phyloP scores from a whole-genome alignment of 208 protist genomes.

The Acanthamoeba royreba region DNA sequence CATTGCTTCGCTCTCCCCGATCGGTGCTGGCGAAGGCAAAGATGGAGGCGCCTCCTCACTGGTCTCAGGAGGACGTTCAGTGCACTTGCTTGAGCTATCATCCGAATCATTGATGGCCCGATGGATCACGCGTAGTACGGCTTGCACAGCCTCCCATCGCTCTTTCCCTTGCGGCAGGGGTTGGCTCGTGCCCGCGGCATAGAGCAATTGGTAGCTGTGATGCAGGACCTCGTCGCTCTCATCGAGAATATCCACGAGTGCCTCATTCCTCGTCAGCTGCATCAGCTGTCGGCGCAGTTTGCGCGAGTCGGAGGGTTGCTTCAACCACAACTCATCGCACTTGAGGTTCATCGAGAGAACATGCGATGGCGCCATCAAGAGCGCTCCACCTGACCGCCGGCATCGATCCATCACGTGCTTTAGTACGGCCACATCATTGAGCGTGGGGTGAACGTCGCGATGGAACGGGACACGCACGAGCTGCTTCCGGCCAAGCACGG shows the following conservation, averaged over 20 bases:
- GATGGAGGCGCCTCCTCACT: too few species aligned
- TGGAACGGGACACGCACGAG: background rate
- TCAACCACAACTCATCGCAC: background rate
- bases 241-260: background rate
- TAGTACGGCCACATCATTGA: background rate
- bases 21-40: too few species aligned
- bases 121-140: background rate
- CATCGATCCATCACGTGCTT: background rate
- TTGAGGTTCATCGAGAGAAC: background rate
- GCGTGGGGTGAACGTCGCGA: background rate
- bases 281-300: background rate
- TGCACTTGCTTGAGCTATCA: too few species aligned
- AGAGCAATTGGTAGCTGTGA: slow-evolving; percentile 2
- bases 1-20: background rate
- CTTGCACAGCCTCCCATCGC: background rate
- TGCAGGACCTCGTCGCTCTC: slow-evolving; percentile 19
- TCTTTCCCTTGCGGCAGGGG: background rate
- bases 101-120: too few species aligned
- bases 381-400: background rate
- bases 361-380: background rate
- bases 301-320: background rate
- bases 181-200: background rate
- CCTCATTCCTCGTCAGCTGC: background rate
- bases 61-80: background rate
- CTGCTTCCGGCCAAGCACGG: background rate